These are phyloP conservation scores for Cadophora luteo-olivacea DNA, from an alignment of 2,329 filamentous ascomycete genomes.

Conservation along the genomic window DNA sequence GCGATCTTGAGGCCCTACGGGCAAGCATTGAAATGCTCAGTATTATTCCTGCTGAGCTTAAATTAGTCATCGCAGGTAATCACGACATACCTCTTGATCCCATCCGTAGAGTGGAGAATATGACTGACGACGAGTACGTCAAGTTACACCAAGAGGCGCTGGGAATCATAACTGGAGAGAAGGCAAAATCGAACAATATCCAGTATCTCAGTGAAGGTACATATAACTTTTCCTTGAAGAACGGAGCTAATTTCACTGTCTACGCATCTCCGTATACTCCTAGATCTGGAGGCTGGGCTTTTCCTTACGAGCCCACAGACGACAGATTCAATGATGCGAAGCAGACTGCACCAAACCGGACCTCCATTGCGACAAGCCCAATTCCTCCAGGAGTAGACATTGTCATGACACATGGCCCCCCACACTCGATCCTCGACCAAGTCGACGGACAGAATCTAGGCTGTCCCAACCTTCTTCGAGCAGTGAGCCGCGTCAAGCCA, in stretches of 20 bases:
- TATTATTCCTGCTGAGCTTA: constrained; percentile 58
- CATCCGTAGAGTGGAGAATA: constrained; percentile 17
- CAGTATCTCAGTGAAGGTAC: constrained; percentile 40
- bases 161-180: constrained; percentile 27
- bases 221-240: constrained; percentile 37
- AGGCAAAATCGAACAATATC: constrained; percentile 31
- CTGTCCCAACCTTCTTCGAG: constrained; percentile 53
- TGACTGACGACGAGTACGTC: constrained; percentile 13
- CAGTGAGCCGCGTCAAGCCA: constrained; percentile 53
- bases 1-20: constrained; percentile 36
- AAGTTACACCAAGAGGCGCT: constrained; percentile 21
- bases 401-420: constrained; percentile 50
- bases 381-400: constrained; percentile 44
- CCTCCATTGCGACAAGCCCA: constrained; percentile 26
- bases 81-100: constrained; percentile 63
- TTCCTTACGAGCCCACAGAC: constrained; percentile 34
- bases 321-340: constrained; percentile 38
- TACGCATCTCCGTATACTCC: constrained; percentile 43
- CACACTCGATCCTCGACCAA: constrained; percentile 42
- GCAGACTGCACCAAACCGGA: background rate
- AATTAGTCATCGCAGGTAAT: constrained; percentile 67
- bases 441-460: constrained; percentile 47
- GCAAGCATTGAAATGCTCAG: constrained; percentile 37
- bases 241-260: constrained; percentile 38
- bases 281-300: constrained; percentile 36